phyloP scores from a whole-genome alignment of 768 basidiomycete species.

The Tylopilus felleus region DNA sequence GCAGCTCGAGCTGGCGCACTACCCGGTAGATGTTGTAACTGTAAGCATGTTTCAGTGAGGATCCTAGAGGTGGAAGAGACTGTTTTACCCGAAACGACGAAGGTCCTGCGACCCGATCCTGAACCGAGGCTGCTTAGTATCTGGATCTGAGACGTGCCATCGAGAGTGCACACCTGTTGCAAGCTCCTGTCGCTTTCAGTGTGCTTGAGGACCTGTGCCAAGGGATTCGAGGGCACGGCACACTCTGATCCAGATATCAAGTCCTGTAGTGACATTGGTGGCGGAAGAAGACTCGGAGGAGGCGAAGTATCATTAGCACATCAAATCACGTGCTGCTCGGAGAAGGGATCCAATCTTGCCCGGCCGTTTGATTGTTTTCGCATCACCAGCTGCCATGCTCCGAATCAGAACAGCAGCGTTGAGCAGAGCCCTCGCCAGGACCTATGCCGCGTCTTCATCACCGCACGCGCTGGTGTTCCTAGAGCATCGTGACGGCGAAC shows the following conservation, averaged over 20 bases:
- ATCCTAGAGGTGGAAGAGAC: neutral
- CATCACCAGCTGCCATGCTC: constrained; percentile 12
- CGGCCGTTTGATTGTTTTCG: neutral
- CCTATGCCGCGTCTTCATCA: constrained; percentile 56
- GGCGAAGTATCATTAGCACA: neutral
- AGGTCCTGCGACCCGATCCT: constrained; percentile 75
- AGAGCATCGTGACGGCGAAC: constrained; percentile 77
- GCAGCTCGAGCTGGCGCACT: constrained; percentile 46
- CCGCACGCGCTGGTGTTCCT: constrained; percentile 85
- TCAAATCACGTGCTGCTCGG: constrained; percentile 18
- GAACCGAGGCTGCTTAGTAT: neutral
- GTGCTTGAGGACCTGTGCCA: constrained; percentile 87
- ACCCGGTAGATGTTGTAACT: constrained; percentile 78
- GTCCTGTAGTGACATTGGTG: constrained; percentile 67
- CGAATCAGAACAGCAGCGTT: constrained; percentile 17
- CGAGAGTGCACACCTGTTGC: constrained; percentile 59
- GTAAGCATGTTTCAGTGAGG: neutral
- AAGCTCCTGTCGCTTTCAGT: constrained; percentile 85
- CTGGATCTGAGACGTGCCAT: neutral
- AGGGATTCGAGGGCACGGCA: constrained; percentile 76
- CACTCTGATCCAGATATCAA: constrained; percentile 90
- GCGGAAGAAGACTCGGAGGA: neutral
- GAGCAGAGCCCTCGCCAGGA: constrained; percentile 32
- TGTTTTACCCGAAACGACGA: constrained; percentile 63
- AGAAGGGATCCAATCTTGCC: neutral